These are phyloP conservation scores for Blastobotrys mokoenaii DNA, from an alignment of 805 yeast species.

Conservation along the genomic window DNA sequence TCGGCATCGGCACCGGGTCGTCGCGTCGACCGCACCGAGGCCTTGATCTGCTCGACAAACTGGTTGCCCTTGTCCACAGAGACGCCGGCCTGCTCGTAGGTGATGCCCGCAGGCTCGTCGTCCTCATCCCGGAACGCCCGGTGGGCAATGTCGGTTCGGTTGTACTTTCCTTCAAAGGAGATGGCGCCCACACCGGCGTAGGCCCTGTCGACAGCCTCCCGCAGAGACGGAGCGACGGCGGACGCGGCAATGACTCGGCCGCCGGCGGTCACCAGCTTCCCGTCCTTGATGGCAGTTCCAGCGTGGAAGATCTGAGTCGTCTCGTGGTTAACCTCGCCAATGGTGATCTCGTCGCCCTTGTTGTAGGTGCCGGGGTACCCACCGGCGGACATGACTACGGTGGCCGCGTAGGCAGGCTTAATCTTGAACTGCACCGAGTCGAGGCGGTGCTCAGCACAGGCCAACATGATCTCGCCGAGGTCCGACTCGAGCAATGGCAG, in stretches of 20 bases:
- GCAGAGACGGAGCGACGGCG: slow-evolving; percentile 67
- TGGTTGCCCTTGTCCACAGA: slow-evolving; percentile 92
- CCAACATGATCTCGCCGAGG: slow-evolving; percentile 83
- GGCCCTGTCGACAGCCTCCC: slow-evolving; percentile 77
- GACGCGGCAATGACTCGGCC: slow-evolving; percentile 97
- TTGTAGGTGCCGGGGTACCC: slow-evolving; percentile 88
- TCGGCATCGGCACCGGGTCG: slow-evolving; percentile 97
- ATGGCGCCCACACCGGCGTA: slow-evolving; percentile 78
- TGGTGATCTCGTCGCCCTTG: slow-evolving; percentile 78
- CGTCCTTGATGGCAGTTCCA: slow-evolving; percentile 63
- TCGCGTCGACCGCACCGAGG: slow-evolving; percentile 81
- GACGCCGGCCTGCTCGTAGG: slow-evolving; percentile 95
- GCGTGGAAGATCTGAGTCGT: slow-evolving; percentile 87
- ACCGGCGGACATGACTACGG: slow-evolving; percentile 94
- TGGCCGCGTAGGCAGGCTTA: slow-evolving; percentile 62
- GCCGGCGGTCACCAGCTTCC: slow-evolving; percentile 73
- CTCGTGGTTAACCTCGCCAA: slow-evolving; percentile 38
- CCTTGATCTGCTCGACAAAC: slow-evolving; percentile 84
- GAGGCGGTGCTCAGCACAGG: slow-evolving; percentile 88
- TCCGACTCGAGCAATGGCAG: slow-evolving; percentile 88
- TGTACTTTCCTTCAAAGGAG: slow-evolving; percentile 64
- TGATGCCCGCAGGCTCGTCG: slow-evolving; percentile 36
- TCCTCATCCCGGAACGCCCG: slow-evolving; percentile 68
- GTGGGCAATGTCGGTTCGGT: slow-evolving; percentile 91
- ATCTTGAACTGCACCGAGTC: slow-evolving; percentile 61